Evolutionary conservation across 495 filamentous ascomycete species (phyloP), one percentile per base, ranked within the genome.

Genomic region (Aspergillus biplanus): DNA sequence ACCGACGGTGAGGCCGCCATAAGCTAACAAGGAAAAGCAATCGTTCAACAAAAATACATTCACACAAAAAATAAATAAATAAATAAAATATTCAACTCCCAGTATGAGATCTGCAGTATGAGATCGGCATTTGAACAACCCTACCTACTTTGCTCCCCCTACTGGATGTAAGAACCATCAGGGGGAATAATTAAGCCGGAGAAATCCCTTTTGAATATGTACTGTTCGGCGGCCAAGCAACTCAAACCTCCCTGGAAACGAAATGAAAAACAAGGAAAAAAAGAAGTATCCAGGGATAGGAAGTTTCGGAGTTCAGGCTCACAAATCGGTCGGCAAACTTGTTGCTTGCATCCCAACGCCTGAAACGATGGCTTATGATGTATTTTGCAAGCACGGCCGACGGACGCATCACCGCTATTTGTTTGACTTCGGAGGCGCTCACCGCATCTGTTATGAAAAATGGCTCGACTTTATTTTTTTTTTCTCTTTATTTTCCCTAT

Each of bases 301-400:
- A 52, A 27, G 33, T 39, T 34, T 52, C 15, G 13, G n/a, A 34
- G 18, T 15, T 65, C 32, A 56, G 57, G 44, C 56, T 54, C 27
- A 47, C 57, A 46, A 54, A n/a, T 53, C 50, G 9, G 50, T 33
- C 27, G 32, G 18, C 21, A 33, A 31, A 33, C 15, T 16, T 49
- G 8, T 5, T 2, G 21, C 21, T 33, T 53, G 50, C 34, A 47
- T 64, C 56, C 55, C 15, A 15, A 50, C 53, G 62, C 62, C 58
- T 69, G 69, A 68, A 69, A 69, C 56, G 61, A 67, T 58, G 64
- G 63, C 61, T 64, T 64, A 55, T 33, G 34, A 52, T 16, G 16
- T 50, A 50, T 54, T 57, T 57, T 33, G 7, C 7, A 12, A 15
- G 52, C 52, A 54, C 52, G 61, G 53, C 48, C 49, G 50, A 56